Evolutionary conservation across 2,329 filamentous ascomycete genomes (phyloP), one percentile per base, ranked within the genome.

Genomic region (Dactylonectria macrodidyma): DNA sequence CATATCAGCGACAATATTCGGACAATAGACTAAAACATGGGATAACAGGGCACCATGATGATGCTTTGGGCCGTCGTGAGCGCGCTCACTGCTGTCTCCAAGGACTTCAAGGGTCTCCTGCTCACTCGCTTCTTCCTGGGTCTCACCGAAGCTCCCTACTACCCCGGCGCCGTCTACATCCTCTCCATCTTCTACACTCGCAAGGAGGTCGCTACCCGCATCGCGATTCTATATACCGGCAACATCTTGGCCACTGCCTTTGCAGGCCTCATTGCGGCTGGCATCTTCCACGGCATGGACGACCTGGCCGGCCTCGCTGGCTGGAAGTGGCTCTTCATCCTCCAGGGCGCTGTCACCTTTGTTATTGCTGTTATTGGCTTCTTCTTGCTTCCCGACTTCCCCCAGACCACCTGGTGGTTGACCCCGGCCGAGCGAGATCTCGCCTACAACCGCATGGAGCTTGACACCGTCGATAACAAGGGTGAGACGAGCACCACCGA

Each of bases 281-380:
- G 80, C 5, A 81, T 84, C 19, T 84, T 85, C 59, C 76, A 73
- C 19, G 73, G 73, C 0, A 71, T 80, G 36, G 77, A 78, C 10
- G 76, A 75, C 1, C 65, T 73, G 3, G 70, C 62, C 12, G 73
- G 75, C 0, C 44, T 80, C 2, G 65, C 70, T 2, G 78, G 78
- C 2, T 80, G 79, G 79, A 77, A 75, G 54, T 81, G 79, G 76
- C 83, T 92, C 0, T 93, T 92, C 76, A 91, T 93, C 56, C 88
- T 92, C 7, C 90, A 93, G 77, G 91, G 91, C 14, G 82, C 84
- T 1, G 84, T 79, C 11, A 78, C 77, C 1, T 75, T 78, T 9
- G 66, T 76, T 12, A 70, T 78, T 8, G 76, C 76, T 8, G 38
- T 79, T 8, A 7, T 58, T 0, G 75, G 77, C 4, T 79, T 72